Conservation (phyloP, 2,329 filamentous ascomycete species). For the Esteya vermicola region DNA sequence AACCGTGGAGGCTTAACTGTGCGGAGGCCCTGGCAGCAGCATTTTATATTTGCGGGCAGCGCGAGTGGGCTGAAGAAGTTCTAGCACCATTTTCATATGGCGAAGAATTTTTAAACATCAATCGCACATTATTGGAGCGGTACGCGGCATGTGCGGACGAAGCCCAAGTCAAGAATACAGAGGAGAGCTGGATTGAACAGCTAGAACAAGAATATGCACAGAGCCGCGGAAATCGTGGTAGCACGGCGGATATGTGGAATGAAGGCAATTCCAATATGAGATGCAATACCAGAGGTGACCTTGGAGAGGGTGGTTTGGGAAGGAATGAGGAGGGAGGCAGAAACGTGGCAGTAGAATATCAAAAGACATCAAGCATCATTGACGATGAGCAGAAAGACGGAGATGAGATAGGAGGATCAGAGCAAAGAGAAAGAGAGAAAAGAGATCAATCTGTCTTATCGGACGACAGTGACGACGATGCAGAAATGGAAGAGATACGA, state of each 20-base stretch:
- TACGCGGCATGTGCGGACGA: conserved; percentile 79
- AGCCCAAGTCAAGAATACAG: conserved; percentile 66
- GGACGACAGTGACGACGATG: conserved; percentile 57
- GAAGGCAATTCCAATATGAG: conserved; percentile 73
- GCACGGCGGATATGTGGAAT: conserved; percentile 73
- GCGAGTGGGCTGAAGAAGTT: conserved; percentile 79
- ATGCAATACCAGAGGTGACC: conserved; percentile 10
- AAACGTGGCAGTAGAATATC: conserved; percentile 24
- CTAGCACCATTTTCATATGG: conserved; percentile 82
- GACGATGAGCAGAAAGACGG: conserved; percentile 21
- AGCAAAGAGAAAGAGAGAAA: conserved; percentile 27
- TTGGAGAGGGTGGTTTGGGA: conserved; percentile 36
- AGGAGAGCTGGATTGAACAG: conserved; percentile 78
- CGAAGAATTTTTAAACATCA: conserved; percentile 79
- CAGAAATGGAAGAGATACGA: conserved; percentile 81
- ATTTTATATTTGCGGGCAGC: conserved; percentile 83
- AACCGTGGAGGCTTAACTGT: conserved; percentile 89
- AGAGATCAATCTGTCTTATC: conserved; percentile 62
- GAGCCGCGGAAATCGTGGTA: conserved; percentile 48
- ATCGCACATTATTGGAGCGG: conserved; percentile 62
- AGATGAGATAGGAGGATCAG: conserved; percentile 28
- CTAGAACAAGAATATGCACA: conserved; percentile 82
- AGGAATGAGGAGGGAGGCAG: conserved; percentile 34
- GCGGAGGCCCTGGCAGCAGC: conserved; percentile 87
- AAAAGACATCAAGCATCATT: neutral